Evolutionary conservation across 495 filamentous ascomycete genomes (phyloP), one percentile per base, ranked within the genome.

Genomic region (Parathielavia appendiculata): DNA sequence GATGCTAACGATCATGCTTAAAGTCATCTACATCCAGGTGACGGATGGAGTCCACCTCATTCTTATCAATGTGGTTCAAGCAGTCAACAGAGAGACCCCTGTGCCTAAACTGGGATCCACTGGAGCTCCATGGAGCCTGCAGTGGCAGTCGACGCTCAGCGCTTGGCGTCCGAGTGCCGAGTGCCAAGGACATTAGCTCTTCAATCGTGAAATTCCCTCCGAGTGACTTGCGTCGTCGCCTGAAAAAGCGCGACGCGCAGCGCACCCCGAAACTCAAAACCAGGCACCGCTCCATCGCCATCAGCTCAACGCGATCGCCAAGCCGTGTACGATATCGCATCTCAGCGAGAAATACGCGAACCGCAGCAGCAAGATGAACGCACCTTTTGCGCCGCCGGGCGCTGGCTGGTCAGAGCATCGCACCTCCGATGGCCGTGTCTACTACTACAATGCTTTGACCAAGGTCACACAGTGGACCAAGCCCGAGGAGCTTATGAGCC

Each of bases 391-490:
- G 59, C 80, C 73, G 39, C 76, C 79, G 52, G 74, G 71, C 43
- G 72, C 84, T 20, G 69, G 76, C 39, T 97, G 92, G 93, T 84
- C 88, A 71, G 89, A 93, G 75, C 87, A 90, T 53, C 85, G 86
- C 64, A 89, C 87, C 65, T 69, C 84, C 5, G 92, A 95, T 63
- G 93, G 93, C 41, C 82, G 90, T 51, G 76, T 85, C n/a, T 98
- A 98, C 73, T 98, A 95, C 69, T 96, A 91, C 76, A 95, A 97
- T 72, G 74, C 83, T 5, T 75, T 86, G 59, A 96, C 91, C 5
- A 92, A 93, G 67, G 86, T 78, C 35, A 97, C 92, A 34, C 87
- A 91, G 83, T 98, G 93, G 93, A 85, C 83, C 40, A 97, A 96
- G 73, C 93, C 93, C 19, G 79, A 84, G 61, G 95, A 92, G 41